Conservation (phyloP, 768 basidiomycete species). For the Collybia mongolica region DNA sequence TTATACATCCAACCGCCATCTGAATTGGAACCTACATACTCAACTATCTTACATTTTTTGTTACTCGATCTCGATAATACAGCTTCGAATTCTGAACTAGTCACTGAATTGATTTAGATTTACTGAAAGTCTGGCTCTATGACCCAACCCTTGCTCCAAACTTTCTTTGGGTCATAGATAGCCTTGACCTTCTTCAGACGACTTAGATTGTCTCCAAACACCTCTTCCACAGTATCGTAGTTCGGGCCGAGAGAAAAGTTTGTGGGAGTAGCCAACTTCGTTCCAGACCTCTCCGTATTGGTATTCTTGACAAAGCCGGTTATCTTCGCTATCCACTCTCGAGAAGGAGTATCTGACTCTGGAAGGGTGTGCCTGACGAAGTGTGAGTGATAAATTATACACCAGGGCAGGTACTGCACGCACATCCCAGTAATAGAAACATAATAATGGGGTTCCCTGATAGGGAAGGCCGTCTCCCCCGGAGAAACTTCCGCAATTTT, state of each 20-base stretch:
- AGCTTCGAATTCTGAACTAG: too few relatives aligned
- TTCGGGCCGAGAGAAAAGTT: constrained; percentile 17
- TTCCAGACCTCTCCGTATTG: constrained; percentile 12
- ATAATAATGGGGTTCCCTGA: constrained; percentile 7
- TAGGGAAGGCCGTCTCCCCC: constrained; percentile 6
- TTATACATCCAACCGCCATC: too few relatives aligned
- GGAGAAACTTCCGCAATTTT: constrained; percentile 11
- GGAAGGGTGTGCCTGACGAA: not conserved
- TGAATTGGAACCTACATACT: too few relatives aligned
- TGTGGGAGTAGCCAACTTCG: constrained; percentile 5
- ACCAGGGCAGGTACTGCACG: not conserved
- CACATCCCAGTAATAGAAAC: constrained; percentile 9
- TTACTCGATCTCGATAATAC: too few relatives aligned
- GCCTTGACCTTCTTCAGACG: constrained; percentile 23
- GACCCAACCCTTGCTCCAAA: constrained; percentile 22
- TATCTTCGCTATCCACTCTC: not conserved
- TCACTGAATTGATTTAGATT: too few relatives aligned
- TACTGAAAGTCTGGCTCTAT: constrained; percentile 19
- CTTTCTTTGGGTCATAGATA: constrained; percentile 28
- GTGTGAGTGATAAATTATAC: not conserved
- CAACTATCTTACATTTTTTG: too few relatives aligned
- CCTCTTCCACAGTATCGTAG: constrained; percentile 21
- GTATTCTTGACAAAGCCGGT: constrained; percentile 1
- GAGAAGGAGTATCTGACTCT: constrained; percentile 1
- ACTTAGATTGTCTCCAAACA: constrained; percentile 23